Evolutionary conservation across 352 stramenopile genomes (phyloP), one percentile per base, ranked within the genome.

Genomic region (Thalassiosira exigua): DNA sequence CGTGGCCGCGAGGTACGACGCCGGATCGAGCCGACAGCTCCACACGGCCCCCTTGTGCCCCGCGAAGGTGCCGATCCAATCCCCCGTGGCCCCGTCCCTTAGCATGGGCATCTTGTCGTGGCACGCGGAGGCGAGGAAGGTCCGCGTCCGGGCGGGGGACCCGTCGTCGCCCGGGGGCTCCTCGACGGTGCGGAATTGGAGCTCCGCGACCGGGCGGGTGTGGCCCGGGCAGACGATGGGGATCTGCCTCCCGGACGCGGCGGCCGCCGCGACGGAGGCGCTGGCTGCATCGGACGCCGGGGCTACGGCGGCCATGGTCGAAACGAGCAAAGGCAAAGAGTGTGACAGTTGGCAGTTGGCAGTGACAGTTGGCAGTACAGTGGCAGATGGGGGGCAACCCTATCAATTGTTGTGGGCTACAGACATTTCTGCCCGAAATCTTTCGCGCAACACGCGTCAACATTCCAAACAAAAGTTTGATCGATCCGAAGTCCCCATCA

Each of bases 61-160:
- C 26, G 95, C 87, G 62, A 98, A 99, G 4, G 96, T 98, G 52
- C 96, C 97, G 73, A 99, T 98, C 97, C 97, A 99, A 82, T 97
- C 90, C 3, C 94, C 94, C 0, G 83, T 90, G 14, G 75, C 58
- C 4, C 81, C 93, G 81, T 95, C 84, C 0, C 93, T 87, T 21
- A 96, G 50, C 93, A 96, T 96, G 39, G 93, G 93, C 46, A 87
- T 83, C 59, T 92, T 92, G 50, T 94, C 87, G 60, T 85, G 79
- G 75, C 81, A 91, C 4, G 79, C 81, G 0, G 76, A 87, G 26
- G 84, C 60, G 0, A 89, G 70, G 29, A 90, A 80, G 19, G 69
- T 79, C 11, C 82, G 72, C 21, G 59, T 50, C n/a, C 30, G 17
- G 17, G 46, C 9, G 5, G 9, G 9, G 5, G 9, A 7, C n/a